Base-by-base conservation (phyloP, 495 filamentous ascomycete species). In the Penicillium antarcticum region DNA sequence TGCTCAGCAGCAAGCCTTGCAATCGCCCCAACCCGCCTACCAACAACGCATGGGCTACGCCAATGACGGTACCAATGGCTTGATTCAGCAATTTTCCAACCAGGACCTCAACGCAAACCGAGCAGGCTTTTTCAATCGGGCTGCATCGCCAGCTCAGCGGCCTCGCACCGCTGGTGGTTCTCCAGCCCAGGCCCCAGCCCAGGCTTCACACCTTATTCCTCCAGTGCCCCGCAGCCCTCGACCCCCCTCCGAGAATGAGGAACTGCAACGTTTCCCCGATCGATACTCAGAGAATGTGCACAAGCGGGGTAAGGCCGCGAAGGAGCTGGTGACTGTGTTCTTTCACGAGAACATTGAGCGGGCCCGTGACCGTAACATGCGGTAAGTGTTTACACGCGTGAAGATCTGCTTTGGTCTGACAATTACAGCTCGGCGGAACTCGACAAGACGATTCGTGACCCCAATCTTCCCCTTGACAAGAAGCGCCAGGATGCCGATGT, bases 281-380 rank as follows among this genome's bases (percentile, higher is more conserved):
- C 84, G 86, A 58, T 94, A 85, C 56, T 87, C 86, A 17, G 84
- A 84, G 61, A 89, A 91, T 67, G 79, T 88, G 58, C 87, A 86
- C 72, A 89, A 87, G 69, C 85, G 85, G 58, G 83, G 83, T 19
- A 85, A 86, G 66, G 78, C 71, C 13, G 73, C 75, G 6, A 76
- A 78, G 62, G 73, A 78, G 55, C 52, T 91, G 56, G 89, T 92
- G 41, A 86, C 84, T 46, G 84, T 88, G 50, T 97, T 97, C 76
- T 97, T 97, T 81, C 88, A 92, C 73, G 90, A 97, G 69, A 95
- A 91, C 64, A 94, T 97, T 21, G 87, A 91, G 72, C 83, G 90
- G 48, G 92, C 92, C 39, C 82, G 89, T 43, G 91, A 96, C 68
- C 85, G 92, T 48, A 97, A 97, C 68, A 80, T 90, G 71, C 86